Conservation (phyloP, 1,284 basidiomycete genomes). For the Puccinia polysora region DNA sequence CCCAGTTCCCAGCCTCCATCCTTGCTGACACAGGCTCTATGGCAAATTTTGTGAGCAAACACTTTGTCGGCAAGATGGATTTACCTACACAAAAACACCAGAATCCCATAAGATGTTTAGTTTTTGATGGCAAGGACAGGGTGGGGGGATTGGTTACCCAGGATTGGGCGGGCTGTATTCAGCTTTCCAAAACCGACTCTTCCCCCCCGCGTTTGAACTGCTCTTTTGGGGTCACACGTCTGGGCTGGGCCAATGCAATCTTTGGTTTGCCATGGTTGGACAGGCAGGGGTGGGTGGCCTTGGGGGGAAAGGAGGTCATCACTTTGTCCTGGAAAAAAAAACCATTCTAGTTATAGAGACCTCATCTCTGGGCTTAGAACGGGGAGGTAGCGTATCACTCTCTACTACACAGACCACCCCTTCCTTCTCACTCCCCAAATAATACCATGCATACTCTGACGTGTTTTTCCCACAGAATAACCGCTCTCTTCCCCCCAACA, state of each 20-base stretch:
- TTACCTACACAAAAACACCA: background rate
- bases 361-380: background rate
- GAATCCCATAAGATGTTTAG: background rate
- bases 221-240: background rate
- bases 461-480: background rate
- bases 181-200: background rate
- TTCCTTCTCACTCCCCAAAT: background rate
- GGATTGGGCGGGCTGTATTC: background rate
- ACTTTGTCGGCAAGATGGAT: background rate
- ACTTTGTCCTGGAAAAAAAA: background rate
- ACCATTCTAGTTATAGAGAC: background rate
- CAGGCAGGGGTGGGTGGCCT: background rate
- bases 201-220: background rate
- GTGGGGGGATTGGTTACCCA: background rate
- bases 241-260: background rate
- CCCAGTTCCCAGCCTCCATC: too few species aligned
- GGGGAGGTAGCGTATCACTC: background rate
- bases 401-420: background rate
- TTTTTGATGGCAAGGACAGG: background rate
- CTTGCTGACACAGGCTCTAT: background rate
- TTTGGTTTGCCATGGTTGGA: conserved; percentile 28
- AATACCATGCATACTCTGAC: background rate
- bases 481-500: conserved; percentile 2
- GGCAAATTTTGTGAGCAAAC: background rate
- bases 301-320: background rate